phyloP scores from a whole-genome alignment of 2,329 filamentous ascomycete species.

The Aspergillus thermomutatus region DNA sequence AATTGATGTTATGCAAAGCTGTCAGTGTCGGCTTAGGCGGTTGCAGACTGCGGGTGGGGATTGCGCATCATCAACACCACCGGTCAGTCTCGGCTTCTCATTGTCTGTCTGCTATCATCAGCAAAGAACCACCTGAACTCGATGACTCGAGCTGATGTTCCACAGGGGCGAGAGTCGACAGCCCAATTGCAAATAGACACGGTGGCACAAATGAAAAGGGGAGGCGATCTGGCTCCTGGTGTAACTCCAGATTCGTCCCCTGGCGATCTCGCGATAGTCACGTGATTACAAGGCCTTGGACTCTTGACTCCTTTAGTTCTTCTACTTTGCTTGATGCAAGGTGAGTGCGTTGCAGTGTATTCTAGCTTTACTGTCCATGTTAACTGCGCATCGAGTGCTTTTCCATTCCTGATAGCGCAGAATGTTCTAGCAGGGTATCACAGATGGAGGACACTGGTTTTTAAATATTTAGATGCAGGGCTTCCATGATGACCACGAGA shows the following conservation, averaged over 20 bases:
- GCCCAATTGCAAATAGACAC: constrained; percentile 19
- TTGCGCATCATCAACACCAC: neutral
- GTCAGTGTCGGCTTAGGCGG: neutral
- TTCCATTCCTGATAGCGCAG: neutral
- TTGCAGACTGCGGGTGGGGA: neutral
- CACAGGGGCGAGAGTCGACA: neutral
- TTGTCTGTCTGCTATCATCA: neutral
- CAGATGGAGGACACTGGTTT: neutral
- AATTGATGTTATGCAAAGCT: neutral
- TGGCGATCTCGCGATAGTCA: neutral
- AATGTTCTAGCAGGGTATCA: too few relatives aligned
- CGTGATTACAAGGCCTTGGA: neutral
- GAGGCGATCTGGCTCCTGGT: constrained; percentile 4
- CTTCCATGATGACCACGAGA: neutral
- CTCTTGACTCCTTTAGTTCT: neutral
- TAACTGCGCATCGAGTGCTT: neutral
- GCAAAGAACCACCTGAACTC: neutral
- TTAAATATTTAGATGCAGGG: neutral
- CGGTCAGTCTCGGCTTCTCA: neutral
- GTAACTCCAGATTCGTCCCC: neutral
- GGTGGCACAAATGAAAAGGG: constrained; percentile 24
- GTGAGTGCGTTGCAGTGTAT: neutral
- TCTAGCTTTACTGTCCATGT: neutral
- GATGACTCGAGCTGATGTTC: neutral
- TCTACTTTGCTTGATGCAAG: too few relatives aligned